Evolutionary conservation across 2,329 filamentous ascomycete genomes (phyloP), one percentile per base, ranked within the genome.

Genomic region (Diaporthe humulicola): DNA sequence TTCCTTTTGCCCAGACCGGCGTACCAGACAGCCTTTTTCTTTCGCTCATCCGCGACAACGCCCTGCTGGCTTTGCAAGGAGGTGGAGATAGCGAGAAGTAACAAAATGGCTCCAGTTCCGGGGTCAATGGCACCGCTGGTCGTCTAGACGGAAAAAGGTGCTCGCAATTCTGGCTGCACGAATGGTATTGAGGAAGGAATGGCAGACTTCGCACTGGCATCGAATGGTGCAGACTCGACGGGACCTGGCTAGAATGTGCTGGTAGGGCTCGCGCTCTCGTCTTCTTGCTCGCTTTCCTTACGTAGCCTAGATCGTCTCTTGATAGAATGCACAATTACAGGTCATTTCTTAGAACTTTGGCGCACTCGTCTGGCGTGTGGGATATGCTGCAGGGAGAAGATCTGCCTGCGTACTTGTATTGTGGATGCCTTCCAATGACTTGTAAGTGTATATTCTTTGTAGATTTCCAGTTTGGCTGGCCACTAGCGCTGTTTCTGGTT

Each of bases 251-350:
- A 52, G 33, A 38, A 22, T 45, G 45, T 15, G 33, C 22, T 38
- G 30, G 3, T 12, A n/a, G 36, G 12, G 17, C 15, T 25, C 30
- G 33, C 17, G 9, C 64, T 15, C 28, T n/a, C 45, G 14, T 25
- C 28, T 28, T 38, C 64, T 22, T 52, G 14, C 22, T 52, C 45
- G 22, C 30, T 67, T 52, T 67, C 38, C 22, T 15, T 8, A 38
- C 64, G 14, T 52, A 67, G 64, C 48, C 48, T 69, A 54, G 64
- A 69, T 15, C 17, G 48, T 69, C 64, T 69, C 15, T n/a, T n/a
- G 48, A 6, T 73, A 73, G 52, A 38, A n/a, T 56, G 40, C 71
- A 73, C 45, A 73, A 73, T 58, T 48, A 50, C 71, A 45, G 15
- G n/a, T 73, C 25, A 69, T 28, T 40, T 70, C 28, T 58, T 48